Percentiles rank a stretch among this genome's conserved stretches.
Evolutionary conservation across 352 stramenopile genomes (phyloP).

Genomic region (Globisporangium spiculum): DNA sequence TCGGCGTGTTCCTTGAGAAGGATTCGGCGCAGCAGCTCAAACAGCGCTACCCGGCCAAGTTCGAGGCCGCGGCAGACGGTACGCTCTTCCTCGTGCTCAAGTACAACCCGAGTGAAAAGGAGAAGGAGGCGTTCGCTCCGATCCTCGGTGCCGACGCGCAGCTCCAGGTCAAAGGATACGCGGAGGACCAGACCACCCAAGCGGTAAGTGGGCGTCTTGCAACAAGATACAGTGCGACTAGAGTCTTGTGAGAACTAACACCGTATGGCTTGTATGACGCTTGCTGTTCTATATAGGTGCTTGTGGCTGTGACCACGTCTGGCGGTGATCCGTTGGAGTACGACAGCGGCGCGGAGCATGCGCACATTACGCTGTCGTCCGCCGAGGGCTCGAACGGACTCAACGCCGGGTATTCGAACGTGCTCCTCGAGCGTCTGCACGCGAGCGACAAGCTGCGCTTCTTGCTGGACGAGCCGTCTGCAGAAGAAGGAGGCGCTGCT

Average conservation of each 20-base stretch:
- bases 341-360: conserved; percentile 33
- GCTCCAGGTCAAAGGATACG: conserved; percentile 64
- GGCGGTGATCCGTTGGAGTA: conserved; percentile 62
- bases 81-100: conserved; percentile 74
- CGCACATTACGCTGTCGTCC: conserved; percentile 62
- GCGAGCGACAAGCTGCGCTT: conserved; percentile 56
- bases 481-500: neutral
- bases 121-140: conserved; percentile 72
- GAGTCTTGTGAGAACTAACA: neutral
- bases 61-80: conserved; percentile 24
- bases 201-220: conserved; percentile 24
- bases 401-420: conserved; percentile 60
- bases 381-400: conserved; percentile 37
- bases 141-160: conserved; percentile 55
- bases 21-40: conserved; percentile 45
- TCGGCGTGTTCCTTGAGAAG: conserved; percentile 74
- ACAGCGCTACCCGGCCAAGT: conserved; percentile 58
- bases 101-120: conserved; percentile 65
- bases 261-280: neutral
- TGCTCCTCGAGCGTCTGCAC: conserved; percentile 75
- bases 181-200: conserved; percentile 64
- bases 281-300: conserved; percentile 26
- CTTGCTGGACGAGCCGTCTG: conserved; percentile 35
- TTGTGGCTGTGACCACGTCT: conserved; percentile 66
- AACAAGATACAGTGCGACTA: no score